Evolutionary conservation across 2,329 filamentous ascomycete species (phyloP).

Genomic region (Botryosphaeria dothidea): DNA sequence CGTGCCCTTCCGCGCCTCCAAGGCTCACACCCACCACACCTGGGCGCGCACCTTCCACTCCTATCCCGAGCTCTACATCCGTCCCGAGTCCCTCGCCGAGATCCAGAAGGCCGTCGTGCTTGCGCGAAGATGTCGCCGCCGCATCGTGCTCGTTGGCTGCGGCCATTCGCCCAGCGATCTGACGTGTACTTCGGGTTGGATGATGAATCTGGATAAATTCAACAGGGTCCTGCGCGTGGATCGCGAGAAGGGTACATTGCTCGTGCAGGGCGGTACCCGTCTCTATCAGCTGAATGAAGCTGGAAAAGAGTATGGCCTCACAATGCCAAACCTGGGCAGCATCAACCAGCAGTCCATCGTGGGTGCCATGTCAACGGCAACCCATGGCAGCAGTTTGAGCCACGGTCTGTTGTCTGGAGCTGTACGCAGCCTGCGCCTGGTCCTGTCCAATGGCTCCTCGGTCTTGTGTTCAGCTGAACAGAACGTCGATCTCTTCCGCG

Average conservation of each 20-base stretch:
- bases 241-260: constrained; percentile 63
- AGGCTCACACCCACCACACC: constrained; percentile 77
- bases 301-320: constrained; percentile 74
- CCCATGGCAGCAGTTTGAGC: constrained; percentile 81
- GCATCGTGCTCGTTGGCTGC: constrained; percentile 83
- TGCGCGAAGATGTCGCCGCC: constrained; percentile 76
- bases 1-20: constrained; percentile 74
- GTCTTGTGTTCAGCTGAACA: constrained; percentile 67
- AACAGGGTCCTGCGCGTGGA: constrained; percentile 72
- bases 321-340: constrained; percentile 88
- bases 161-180: constrained; percentile 90
- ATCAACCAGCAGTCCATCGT: constrained; percentile 94
- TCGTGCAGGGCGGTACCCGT: constrained; percentile 86
- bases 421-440: constrained; percentile 73
- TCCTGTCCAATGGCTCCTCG: constrained; percentile 76
- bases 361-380: constrained; percentile 89
- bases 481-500: constrained; percentile 80
- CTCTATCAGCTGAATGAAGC: constrained; percentile 71
- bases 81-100: constrained; percentile 75
- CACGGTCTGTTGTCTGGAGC: constrained; percentile 85
- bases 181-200: constrained; percentile 91
- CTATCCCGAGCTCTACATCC: constrained; percentile 86
- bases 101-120: constrained; percentile 81
- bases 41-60: constrained; percentile 95
- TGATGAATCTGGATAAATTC: constrained; percentile 88